A percentile compares a stretch with the other conserved stretches of the same genome.
These are phyloP conservation scores for Phialophora chinensis DNA, from an alignment of 2,329 filamentous ascomycete species.

Conservation along the genomic window DNA sequence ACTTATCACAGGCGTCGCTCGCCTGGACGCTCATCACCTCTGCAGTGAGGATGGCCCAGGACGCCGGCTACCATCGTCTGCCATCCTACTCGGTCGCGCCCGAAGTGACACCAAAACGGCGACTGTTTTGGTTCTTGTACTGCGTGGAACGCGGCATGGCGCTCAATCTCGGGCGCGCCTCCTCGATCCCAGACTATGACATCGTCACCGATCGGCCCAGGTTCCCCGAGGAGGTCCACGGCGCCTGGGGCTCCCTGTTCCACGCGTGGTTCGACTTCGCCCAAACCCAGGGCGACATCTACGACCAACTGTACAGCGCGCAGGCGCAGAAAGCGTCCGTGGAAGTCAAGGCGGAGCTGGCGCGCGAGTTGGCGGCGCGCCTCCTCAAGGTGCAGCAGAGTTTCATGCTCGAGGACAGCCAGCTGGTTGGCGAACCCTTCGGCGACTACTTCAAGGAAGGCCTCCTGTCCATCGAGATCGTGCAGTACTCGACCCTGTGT, in stretches of 20 bases:
- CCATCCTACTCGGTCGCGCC: slow-evolving; percentile 38
- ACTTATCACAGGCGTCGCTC: slow-evolving; percentile 66
- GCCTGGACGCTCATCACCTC: slow-evolving; percentile 68
- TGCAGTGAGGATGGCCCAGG: slow-evolving; percentile 66
- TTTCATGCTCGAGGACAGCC: slow-evolving; percentile 19
- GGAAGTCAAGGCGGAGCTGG: slow-evolving; percentile 51
- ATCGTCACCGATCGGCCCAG: slow-evolving; percentile 56
- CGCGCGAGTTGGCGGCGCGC: slow-evolving; percentile 45
- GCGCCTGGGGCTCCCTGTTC: slow-evolving; percentile 57
- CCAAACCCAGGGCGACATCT: slow-evolving; percentile 64
- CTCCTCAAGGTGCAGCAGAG: slow-evolving; percentile 8
- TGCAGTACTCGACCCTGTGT: slow-evolving; percentile 57
- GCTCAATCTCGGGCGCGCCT: slow-evolving; percentile 64
- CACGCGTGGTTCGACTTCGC: slow-evolving; percentile 62
- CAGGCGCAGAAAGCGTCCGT: slow-evolving; percentile 48
- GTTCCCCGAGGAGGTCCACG: slow-evolving; percentile 41
- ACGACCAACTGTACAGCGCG: slow-evolving; percentile 61
- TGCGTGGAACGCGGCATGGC: slow-evolving; percentile 64
- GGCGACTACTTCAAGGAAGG: slow-evolving; percentile 4
- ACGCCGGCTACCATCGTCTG: slow-evolving; percentile 65
- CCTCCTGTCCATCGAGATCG: slow-evolving; percentile 53
- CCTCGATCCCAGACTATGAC: slow-evolving; percentile 65
- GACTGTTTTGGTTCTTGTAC: slow-evolving; percentile 65
- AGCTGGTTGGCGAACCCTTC: not conserved
- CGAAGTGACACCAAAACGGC: slow-evolving; percentile 41